Conservation (phyloP, 2,329 filamentous ascomycete genomes). For the Fusarium devonianum region DNA sequence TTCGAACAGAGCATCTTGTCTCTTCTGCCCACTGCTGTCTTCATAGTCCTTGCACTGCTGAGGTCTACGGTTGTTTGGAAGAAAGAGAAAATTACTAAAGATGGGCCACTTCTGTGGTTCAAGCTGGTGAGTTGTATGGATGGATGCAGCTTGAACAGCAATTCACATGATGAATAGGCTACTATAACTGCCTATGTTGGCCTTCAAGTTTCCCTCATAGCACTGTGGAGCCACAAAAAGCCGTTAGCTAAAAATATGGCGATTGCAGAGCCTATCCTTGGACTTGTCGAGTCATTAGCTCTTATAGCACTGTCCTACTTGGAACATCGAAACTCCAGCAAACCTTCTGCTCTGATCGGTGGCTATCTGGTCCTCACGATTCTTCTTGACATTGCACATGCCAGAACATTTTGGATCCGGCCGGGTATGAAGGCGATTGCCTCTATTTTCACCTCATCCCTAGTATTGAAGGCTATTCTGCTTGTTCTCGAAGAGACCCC, state of each 20-base stretch:
- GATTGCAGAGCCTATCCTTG: slow-evolving; percentile 40
- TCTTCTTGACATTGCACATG: slow-evolving; percentile 45
- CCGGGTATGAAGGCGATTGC: slow-evolving; percentile 35
- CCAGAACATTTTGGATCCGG: slow-evolving; percentile 47
- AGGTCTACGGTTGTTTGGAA: slow-evolving; percentile 26
- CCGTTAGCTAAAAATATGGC: slow-evolving; percentile 39
- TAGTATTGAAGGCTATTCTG: slow-evolving; percentile 41
- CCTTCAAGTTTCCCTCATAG: slow-evolving; percentile 38
- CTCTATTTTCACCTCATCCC: slow-evolving; percentile 37
- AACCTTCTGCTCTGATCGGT: slow-evolving; percentile 45
- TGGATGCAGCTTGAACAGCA: too few species aligned
- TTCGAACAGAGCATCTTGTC: slow-evolving; percentile 45
- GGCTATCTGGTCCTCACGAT: slow-evolving; percentile 44
- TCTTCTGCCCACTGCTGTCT: slow-evolving; percentile 36
- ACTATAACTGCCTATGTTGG: slow-evolving; percentile 11
- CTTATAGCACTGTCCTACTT: slow-evolving; percentile 43
- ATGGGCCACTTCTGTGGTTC: slow-evolving; percentile 26
- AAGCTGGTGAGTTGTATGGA: slow-evolving; percentile 38
- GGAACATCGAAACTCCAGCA: slow-evolving; percentile 45
- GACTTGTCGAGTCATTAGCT: slow-evolving; percentile 38
- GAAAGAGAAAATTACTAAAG: neutral
- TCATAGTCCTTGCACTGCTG: slow-evolving; percentile 35
- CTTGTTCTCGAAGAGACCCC: slow-evolving; percentile 45
- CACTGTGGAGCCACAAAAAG: slow-evolving; percentile 40
- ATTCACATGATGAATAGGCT: too few species aligned